Evolutionary conservation across 1,284 basidiomycete species (phyloP).

Genomic region (Ustilago xerochloae): DNA sequence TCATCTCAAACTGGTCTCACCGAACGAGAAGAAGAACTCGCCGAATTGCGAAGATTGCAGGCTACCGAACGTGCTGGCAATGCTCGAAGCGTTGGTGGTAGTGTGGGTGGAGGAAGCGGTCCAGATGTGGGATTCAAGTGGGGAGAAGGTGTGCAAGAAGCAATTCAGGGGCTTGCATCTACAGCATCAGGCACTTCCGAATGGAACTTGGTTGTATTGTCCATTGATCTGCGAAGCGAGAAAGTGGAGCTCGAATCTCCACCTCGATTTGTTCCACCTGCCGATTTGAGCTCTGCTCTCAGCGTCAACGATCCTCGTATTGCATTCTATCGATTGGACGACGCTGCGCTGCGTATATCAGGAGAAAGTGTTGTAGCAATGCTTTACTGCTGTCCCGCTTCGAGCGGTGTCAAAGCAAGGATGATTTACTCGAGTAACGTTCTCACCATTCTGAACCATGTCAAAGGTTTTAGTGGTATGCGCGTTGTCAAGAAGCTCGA

Average conservation of each 20-base stretch:
- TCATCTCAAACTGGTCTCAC: conserved; percentile 20
- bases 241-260: conserved; percentile 44
- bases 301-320: conserved; percentile 45
- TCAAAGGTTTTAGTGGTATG: conserved; percentile 49
- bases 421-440: conserved; percentile 61
- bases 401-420: conserved; percentile 49
- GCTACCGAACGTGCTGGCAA: conserved; percentile 30
- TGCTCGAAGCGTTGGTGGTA: neutral
- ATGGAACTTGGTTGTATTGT: conserved; percentile 54
- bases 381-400: conserved; percentile 58
- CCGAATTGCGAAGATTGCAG: conserved; percentile 40
- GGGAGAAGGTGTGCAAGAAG: conserved; percentile 47
- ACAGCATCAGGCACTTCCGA: conserved; percentile 51
- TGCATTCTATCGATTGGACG: conserved; percentile 50
- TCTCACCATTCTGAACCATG: conserved; percentile 42
- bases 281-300: conserved; percentile 28
- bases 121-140: conserved; percentile 41
- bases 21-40: conserved; percentile 43
- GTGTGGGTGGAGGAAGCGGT: conserved; percentile 3
- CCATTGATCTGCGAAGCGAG: conserved; percentile 48
- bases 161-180: conserved; percentile 38
- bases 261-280: conserved; percentile 42
- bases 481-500: conserved; percentile 53
- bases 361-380: conserved; percentile 50
- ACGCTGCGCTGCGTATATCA: conserved; percentile 20